Base-by-base conservation (phyloP, 257 asterid species). In the Henckelia pumila region DNA sequence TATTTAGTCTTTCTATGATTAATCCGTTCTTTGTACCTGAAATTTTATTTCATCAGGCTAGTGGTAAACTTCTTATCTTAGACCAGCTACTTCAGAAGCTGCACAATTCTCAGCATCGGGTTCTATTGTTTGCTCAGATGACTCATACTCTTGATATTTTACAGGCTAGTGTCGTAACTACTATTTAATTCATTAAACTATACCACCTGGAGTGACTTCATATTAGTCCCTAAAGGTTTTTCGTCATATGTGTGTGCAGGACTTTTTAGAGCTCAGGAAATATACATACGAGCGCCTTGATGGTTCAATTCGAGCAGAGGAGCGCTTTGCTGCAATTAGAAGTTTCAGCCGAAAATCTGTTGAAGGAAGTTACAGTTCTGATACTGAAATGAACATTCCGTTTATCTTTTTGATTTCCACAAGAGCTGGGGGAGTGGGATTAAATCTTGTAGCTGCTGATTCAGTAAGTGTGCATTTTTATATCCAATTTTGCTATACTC, bases 401-500 rank as follows among this genome's bases (percentile, higher is more conserved):
- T 93, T 89, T 80, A 79, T 93, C 71, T 89, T 93, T 67, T 74
- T 93, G 85, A 93, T 93, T 71, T 93, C 98, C 71, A 93, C 98
- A 20, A 81, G 98, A 82, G 98, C 98, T 71, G 98, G 98, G 53
- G 98, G 98, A 72, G 97, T 89, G 64, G 97, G 98, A 19, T 80
- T 93, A 80, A 93, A 93, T 82, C 95, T 93, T 73, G 94, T 89
- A 81, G 96, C 96, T 77, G 98, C 98, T 85, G 98, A 93, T 84
- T 88, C 98, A 2, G 98, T 93, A 73, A 81, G 85, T 79, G 40
- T n/a, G 25, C 30, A 35, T 63, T 24, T 6, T 25, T 35, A 28
- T 56, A 52, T 56, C 30, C 32, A 8, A 23, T 2, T 49, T 30
- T 40, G 8, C 47, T 58, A 22, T 59, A 17, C 64, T 47, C 23